Evolutionary conservation across 2,329 filamentous ascomycete species (phyloP), one percentile per base, ranked within the genome.

Genomic region (Pestalotiopsis sp.): DNA sequence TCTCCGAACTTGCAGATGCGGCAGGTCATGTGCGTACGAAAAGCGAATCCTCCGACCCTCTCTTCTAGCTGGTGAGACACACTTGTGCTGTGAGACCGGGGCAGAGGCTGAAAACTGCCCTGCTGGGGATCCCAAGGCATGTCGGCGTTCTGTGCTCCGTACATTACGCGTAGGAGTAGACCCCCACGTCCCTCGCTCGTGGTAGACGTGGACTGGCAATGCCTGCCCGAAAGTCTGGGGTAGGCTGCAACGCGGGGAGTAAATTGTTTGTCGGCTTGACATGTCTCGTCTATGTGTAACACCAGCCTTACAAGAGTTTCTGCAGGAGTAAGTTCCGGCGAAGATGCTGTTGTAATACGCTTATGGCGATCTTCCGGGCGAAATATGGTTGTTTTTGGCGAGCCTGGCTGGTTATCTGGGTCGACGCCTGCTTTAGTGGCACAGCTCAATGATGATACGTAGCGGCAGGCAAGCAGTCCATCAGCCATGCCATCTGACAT

Each of bases 141-240:
- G 30, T 14, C 17, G 20, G 9, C 20, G n/a, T n/a, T n/a, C 20
- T n/a, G 20, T 52, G 4, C 17, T 52, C 20, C 44, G 17, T 20
- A n/a, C 26, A 26, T 26, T 26, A 26, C n/a, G 17, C 44, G 44
- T 35, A 35, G 6, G 22, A 30, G 11, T 13, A 60, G 5, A 10
- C 58, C 44, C 58, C 58, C 58, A 61, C 58, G 58, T 35, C 30
- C 30, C n/a, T n/a, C n/a, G n/a, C n/a, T 61, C 58, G 58, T 61
- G 58, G 58, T 26, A 39, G 30, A 39, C 24, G n/a, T 38, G 58
- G 35, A 52, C 44, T 14, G 30, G 35, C 58, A 35, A 26, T 61
- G 58, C 58, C 58, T 61, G 58, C 58, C 58, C 26, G 58, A 26
- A 35, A 61, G 26, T 20, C 30, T 35, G 30, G 26, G n/a, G 58